These are phyloP conservation scores for Epichloe glyceriae DNA, from an alignment of 2,329 filamentous ascomycete species.

Conservation along the genomic window DNA sequence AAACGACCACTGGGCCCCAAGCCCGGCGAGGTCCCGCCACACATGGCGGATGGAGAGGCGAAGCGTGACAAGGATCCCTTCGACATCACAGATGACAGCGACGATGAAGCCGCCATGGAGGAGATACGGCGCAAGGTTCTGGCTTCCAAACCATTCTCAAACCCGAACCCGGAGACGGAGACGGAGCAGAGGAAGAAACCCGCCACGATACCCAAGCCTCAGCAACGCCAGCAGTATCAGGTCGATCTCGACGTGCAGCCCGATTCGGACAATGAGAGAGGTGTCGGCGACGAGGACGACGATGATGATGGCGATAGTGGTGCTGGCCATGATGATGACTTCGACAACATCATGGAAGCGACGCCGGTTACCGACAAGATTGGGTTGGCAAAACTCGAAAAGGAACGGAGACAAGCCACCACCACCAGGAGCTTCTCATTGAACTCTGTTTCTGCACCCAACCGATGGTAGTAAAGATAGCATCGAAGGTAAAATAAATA, in stretches of 20 bases:
- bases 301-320: slow-evolving; percentile 45
- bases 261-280: slow-evolving; percentile 48
- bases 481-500: not conserved
- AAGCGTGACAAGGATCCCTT: slow-evolving; percentile 51
- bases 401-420: slow-evolving; percentile 36
- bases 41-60: slow-evolving; percentile 13
- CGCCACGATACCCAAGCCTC: slow-evolving; percentile 49
- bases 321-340: slow-evolving; percentile 58
- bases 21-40: slow-evolving; percentile 3
- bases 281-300: slow-evolving; percentile 54
- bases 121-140: slow-evolving; percentile 84
- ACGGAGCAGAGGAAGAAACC: slow-evolving; percentile 41
- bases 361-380: slow-evolving; percentile 79
- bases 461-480: slow-evolving; percentile 23
- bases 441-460: slow-evolving; percentile 34
- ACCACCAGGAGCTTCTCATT: slow-evolving; percentile 39
- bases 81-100: slow-evolving; percentile 71
- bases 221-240: slow-evolving; percentile 29
- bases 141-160: slow-evolving; percentile 73
- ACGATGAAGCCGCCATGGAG: slow-evolving; percentile 61
- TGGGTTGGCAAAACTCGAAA: slow-evolving; percentile 47
- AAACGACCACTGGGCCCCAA: slow-evolving; percentile 28
- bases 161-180: slow-evolving; percentile 39
- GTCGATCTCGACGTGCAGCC: slow-evolving; percentile 44
- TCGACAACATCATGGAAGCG: slow-evolving; percentile 87